A percentile compares a stretch with the other conserved stretches of the same genome.
phyloP scores from a whole-genome alignment of 1,284 basidiomycete genomes.

The Ceratobasidium sp. region DNA sequence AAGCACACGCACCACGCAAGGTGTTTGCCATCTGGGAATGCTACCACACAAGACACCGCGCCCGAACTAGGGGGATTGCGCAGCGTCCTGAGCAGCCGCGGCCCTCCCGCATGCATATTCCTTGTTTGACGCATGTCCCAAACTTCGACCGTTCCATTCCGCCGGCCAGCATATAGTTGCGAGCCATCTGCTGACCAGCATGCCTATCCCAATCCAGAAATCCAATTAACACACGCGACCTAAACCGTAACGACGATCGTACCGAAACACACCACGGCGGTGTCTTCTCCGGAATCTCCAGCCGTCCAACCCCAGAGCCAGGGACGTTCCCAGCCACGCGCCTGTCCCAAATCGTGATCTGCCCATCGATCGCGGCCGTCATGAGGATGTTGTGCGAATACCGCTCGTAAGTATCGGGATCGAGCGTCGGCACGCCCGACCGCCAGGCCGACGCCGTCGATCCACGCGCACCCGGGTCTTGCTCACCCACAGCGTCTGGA shows the following conservation, averaged over 20 bases:
- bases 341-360: constrained; percentile 90
- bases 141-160: constrained; percentile 90
- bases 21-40: constrained; percentile 89
- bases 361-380: constrained; percentile 91
- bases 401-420: constrained; percentile 62
- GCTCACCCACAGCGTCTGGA: constrained; percentile 56
- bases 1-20: constrained; percentile 75
- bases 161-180: constrained; percentile 88
- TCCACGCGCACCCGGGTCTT: constrained; percentile 42
- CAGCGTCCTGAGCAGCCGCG: constrained; percentile 78
- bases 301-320: constrained; percentile 76
- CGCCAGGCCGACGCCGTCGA: constrained; percentile 40
- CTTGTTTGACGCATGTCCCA: constrained; percentile 85
- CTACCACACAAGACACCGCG: constrained; percentile 86
- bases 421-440: constrained; percentile 58
- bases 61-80: constrained; percentile 89
- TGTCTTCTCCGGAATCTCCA: constrained; percentile 87
- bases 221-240: constrained; percentile 22
- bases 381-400: constrained; percentile 87
- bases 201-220: constrained; percentile 62
- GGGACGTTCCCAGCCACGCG: constrained; percentile 62
- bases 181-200: constrained; percentile 90
- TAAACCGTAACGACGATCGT: constrained; percentile 50
- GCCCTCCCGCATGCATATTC: constrained; percentile 65
- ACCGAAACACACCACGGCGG: constrained; percentile 96